phyloP scores from a whole-genome alignment of 2,329 filamentous ascomycete species.

The Paecilomyces niveus region DNA sequence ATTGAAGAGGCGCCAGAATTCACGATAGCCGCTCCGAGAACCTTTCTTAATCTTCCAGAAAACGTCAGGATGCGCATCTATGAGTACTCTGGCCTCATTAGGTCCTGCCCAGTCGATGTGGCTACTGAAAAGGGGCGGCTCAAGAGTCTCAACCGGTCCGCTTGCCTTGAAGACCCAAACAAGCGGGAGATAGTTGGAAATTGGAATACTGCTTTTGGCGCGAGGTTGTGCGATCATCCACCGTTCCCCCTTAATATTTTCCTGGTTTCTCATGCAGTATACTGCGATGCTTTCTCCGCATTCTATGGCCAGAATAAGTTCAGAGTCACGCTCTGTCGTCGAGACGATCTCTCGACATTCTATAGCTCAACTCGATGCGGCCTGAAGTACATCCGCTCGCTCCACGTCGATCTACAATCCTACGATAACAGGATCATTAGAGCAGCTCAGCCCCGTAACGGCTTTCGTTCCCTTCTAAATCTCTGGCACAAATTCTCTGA shows the following conservation, averaged over 20 bases:
- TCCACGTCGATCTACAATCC: slow-evolving; percentile 15
- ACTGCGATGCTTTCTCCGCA: slow-evolving; percentile 8
- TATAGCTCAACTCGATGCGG: slow-evolving; percentile 7
- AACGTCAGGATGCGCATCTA: slow-evolving; percentile 13
- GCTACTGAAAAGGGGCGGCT: slow-evolving; percentile 5
- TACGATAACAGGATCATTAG: slow-evolving; percentile 13
- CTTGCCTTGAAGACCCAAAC: slow-evolving; percentile 1
- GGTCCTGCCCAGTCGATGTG: slow-evolving; percentile 14
- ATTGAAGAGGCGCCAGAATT: background rate
- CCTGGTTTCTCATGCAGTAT: slow-evolving; percentile 7
- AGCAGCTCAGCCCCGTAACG: background rate
- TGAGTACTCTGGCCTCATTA: slow-evolving; percentile 13
- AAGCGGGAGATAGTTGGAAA: slow-evolving; percentile 1
- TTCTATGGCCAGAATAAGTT: slow-evolving; percentile 14
- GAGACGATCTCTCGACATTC: slow-evolving; percentile 11
- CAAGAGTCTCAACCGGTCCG: background rate
- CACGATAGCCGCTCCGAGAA: background rate
- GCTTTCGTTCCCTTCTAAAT: slow-evolving; percentile 8
- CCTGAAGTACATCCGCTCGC: slow-evolving; percentile 7
- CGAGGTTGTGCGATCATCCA: slow-evolving; percentile 11
- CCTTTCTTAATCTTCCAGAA: slow-evolving; percentile 15
- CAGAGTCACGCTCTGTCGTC: slow-evolving; percentile 7
- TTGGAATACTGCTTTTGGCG: slow-evolving; percentile 6
- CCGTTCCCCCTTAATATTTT: slow-evolving; percentile 11
- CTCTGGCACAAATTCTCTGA: slow-evolving; percentile 16